Percentiles rank a stretch among this genome's conserved stretches.
Evolutionary conservation across 2,329 filamentous ascomycete species (phyloP).

Genomic region (Elsinoe perseae): DNA sequence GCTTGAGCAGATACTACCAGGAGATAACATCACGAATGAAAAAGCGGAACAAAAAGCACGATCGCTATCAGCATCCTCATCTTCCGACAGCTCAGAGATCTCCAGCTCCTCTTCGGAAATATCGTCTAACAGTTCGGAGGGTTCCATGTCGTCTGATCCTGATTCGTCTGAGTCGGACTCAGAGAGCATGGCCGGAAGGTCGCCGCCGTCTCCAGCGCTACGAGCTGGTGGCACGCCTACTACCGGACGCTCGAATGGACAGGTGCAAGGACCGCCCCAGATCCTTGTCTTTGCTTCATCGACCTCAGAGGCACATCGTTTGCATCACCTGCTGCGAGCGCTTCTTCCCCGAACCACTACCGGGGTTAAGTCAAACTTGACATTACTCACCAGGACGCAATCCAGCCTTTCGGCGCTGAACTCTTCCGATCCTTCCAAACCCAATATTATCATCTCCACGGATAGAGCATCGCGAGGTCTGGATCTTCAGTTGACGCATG

Average conservation of each 20-base stretch:
- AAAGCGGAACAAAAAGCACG: background rate
- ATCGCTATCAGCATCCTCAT: conserved; percentile 24
- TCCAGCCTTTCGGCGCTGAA: conserved; percentile 40
- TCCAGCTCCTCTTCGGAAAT: conserved; percentile 20
- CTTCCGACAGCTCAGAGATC: conserved; percentile 1
- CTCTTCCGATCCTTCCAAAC: conserved; percentile 50
- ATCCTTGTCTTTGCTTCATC: conserved; percentile 79
- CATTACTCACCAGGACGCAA: conserved; percentile 58
- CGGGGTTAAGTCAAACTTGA: conserved; percentile 24
- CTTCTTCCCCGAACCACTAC: conserved; percentile 27
- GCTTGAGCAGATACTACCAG: background rate
- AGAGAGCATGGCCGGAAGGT: no score
- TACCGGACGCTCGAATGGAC: no score
- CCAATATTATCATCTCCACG: conserved; percentile 76
- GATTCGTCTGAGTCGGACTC: background rate
- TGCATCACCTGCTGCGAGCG: conserved; percentile 62
- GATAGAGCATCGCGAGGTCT: conserved; percentile 90
- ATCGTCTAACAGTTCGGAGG: background rate
- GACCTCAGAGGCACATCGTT: conserved; percentile 77
- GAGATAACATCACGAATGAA: conserved; percentile 27
- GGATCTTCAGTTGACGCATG: conserved; percentile 67
- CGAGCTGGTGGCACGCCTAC: background rate
- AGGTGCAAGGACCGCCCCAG: conserved; percentile 17
- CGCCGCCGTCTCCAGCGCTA: background rate
- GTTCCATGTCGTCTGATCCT: no score